Evolutionary conservation across 352 stramenopile species (phyloP).

Genomic region (Globisporangium middletonii): DNA sequence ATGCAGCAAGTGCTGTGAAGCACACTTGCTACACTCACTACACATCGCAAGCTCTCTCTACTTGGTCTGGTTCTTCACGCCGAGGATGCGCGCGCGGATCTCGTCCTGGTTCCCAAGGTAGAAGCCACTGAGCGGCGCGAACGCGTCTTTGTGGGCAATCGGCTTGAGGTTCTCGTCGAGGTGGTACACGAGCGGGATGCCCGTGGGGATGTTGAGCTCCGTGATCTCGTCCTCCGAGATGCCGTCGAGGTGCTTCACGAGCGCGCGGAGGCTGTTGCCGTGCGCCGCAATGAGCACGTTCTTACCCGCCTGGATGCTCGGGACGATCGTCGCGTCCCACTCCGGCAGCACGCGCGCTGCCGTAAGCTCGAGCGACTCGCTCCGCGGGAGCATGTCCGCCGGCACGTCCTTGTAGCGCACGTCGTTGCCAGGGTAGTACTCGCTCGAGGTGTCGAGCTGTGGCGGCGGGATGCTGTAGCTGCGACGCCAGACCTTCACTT

Average conservation of each 20-base stretch:
- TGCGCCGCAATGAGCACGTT: slow-evolving; percentile 96
- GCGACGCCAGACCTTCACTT: slow-evolving; percentile 95
- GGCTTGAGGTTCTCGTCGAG: slow-evolving; percentile 83
- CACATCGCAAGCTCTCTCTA: slow-evolving; percentile 16
- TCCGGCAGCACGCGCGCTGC: slow-evolving; percentile 89
- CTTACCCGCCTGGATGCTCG: slow-evolving; percentile 88
- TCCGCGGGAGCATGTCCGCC: slow-evolving; percentile 82
- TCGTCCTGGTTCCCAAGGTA: slow-evolving; percentile 94
- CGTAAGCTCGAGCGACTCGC: slow-evolving; percentile 93
- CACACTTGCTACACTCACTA: slow-evolving; percentile 11
- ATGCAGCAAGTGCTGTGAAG: too few species aligned
- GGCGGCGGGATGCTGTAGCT: slow-evolving; percentile 98
- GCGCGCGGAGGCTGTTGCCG: slow-evolving; percentile 89
- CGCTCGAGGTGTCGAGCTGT: slow-evolving; percentile 84
- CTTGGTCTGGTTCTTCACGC: slow-evolving; percentile 97
- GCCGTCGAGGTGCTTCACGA: slow-evolving; percentile 94
- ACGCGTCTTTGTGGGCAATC: slow-evolving; percentile 73
- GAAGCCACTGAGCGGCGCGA: slow-evolving; percentile 79
- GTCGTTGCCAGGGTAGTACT: slow-evolving; percentile 91
- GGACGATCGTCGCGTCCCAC: slow-evolving; percentile 89
- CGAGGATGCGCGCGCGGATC: slow-evolving; percentile 95
- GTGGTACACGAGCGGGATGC: slow-evolving; percentile 84
- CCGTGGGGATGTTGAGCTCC: slow-evolving; percentile 93
- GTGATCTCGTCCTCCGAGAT: slow-evolving; percentile 92
- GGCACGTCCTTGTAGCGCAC: slow-evolving; percentile 87